A percentile compares a stretch with the other conserved stretches of the same genome.
These are phyloP conservation scores for Colletotrichum chrysophilum DNA, from an alignment of 2,329 filamentous ascomycete genomes.

Conservation along the genomic window DNA sequence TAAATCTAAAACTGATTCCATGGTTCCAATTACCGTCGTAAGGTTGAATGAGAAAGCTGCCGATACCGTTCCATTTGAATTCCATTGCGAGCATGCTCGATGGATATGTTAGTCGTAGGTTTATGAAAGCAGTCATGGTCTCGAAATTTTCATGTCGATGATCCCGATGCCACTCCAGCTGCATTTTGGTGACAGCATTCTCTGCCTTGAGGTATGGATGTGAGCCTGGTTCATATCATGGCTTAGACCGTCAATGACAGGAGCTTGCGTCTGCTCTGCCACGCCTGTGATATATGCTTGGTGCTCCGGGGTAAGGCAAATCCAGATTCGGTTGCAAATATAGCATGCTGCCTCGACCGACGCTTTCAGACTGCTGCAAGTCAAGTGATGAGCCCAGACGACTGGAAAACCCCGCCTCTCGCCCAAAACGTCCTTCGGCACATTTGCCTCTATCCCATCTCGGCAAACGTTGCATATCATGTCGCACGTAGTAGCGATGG, in stretches of 20 bases:
- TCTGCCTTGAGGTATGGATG: no score
- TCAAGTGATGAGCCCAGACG: not conserved
- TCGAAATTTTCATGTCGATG: not conserved
- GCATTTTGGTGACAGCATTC: not conserved
- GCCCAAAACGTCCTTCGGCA: not conserved
- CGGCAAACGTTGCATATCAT: not conserved
- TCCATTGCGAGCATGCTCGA: not conserved
- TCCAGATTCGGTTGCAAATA: not conserved
- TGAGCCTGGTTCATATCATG: not conserved
- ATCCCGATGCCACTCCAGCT: not conserved
- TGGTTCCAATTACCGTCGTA: not conserved
- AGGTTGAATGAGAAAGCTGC: not conserved
- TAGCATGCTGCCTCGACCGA: not conserved
- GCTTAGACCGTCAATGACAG: not conserved
- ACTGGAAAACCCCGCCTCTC: not conserved
- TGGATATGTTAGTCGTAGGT: not conserved
- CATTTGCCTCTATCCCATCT: not conserved
- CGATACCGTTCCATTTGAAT: not conserved
- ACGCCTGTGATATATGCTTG: not conserved
- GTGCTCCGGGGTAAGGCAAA: not conserved
- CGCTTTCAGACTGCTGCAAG: not conserved
- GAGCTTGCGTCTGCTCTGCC: not conserved
- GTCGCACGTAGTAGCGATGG: not conserved
- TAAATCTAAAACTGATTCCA: no score
- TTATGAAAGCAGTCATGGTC: not conserved